Base-by-base conservation (phyloP, 768 basidiomycete genomes). In the Myochromella boudieri region DNA sequence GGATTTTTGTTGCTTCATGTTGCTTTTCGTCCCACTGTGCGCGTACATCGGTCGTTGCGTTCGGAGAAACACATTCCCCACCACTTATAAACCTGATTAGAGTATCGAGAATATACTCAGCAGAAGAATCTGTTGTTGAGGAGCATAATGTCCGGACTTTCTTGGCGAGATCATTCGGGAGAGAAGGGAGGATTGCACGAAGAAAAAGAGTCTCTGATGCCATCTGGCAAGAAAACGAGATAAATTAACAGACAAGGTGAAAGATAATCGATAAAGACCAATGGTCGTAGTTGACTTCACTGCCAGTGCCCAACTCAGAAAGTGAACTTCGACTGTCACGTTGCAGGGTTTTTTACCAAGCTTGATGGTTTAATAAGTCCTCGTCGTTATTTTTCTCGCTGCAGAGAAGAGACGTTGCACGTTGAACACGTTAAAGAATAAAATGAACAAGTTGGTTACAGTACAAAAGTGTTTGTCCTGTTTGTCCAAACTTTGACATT, bases 41-140 rank as follows among this genome's bases (percentile, higher is more conserved):
- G 11, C 60, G 65, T 7, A 61, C 46, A 17, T 57, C 57, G 1
- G 60, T 51, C 0, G 66, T 58, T 9, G 67, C 51, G 17, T 65
- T 60, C n/a, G n/a, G n/a, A 8, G 68, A 46, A 11, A 67, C 58
- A 53, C 63, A 65, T 10, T 67, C 67, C 14, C 68, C 75, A 18
- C 75, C 77, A 22, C 53, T 49, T 5, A 76, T 52, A 42, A 79
- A 71, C 31, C 74, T 65, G 24, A 77, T 64, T 3, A 77, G 56
- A 32, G 67, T 68, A 42, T 77, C 75, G 12, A 79, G 59, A 5
- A 65, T 49, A 22, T 55, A 28, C 52, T 72, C 68, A 47, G 44
- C 41, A 7, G 54, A 44, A 20, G 55, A 48, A 31, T 67, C 65
- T 2, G 66, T 51, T 12, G 70, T 49, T 33, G 67, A 60, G 17